Conservation (phyloP, 2,329 filamentous ascomycete genomes). For the Trichoderma afroharzianum region DNA sequence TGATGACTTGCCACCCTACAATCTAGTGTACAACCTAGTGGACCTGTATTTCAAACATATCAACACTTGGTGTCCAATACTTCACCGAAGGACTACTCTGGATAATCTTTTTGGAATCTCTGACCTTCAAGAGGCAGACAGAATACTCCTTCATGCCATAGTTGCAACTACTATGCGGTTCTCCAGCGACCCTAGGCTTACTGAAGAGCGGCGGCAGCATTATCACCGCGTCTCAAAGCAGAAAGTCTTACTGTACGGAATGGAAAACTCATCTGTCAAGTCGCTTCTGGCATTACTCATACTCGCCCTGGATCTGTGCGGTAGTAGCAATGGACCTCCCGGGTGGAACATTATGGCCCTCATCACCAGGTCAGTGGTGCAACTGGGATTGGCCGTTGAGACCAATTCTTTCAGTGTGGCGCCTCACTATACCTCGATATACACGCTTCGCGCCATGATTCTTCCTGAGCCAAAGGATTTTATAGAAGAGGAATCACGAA, state of each 20-base stretch:
- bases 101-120: conserved; percentile 77
- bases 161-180: conserved; percentile 85
- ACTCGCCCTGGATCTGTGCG: conserved; percentile 77
- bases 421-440: conserved; percentile 79
- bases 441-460: conserved; percentile 80
- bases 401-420: conserved; percentile 74
- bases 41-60: conserved; percentile 78
- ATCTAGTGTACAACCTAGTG: conserved; percentile 67
- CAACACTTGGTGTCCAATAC: conserved; percentile 82
- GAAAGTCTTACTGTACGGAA: conserved; percentile 78
- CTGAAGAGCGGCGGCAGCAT: conserved; percentile 65
- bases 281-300: conserved; percentile 85
- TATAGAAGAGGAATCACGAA: conserved; percentile 82
- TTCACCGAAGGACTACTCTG: conserved; percentile 79
- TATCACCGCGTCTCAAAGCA: conserved; percentile 82
- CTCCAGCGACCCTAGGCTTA: conserved; percentile 72
- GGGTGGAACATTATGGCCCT: conserved; percentile 90
- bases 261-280: conserved; percentile 87
- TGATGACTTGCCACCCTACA: conserved; percentile 71
- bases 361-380: conserved; percentile 84
- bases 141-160: conserved; percentile 80
- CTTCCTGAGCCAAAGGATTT: conserved; percentile 80
- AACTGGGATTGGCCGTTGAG: conserved; percentile 81
- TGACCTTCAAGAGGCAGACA: conserved; percentile 74
- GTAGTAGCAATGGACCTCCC: conserved; percentile 82